Conservation (phyloP, 306 rosid species). For the Cucurbita argyrosperma region DNA sequence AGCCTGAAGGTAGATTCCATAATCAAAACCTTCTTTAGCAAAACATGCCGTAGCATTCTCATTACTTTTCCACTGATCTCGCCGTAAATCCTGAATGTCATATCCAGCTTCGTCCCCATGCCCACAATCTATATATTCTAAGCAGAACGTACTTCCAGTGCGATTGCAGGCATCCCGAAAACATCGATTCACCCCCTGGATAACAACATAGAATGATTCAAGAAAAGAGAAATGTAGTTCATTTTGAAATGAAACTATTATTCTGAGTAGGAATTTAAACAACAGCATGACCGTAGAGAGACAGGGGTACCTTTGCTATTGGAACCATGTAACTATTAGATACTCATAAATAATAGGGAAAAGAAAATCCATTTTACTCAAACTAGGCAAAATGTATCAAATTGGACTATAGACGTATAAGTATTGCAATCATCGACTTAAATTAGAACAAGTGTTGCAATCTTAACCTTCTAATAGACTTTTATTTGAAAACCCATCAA, state of each 20-base stretch:
- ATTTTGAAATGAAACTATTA: background rate
- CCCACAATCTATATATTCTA: constrained; percentile 49
- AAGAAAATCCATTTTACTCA: background rate
- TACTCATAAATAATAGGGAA: background rate
- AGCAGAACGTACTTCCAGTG: constrained; percentile 1
- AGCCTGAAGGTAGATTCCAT: constrained; percentile 47
- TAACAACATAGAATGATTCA: constrained; percentile 12
- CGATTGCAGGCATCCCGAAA: constrained; percentile 37
- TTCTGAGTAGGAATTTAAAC: background rate
- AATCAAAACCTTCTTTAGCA: constrained; percentile 5
- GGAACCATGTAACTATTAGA: background rate
- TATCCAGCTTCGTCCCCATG: constrained; percentile 3
- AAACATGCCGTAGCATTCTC: constrained; percentile 24
- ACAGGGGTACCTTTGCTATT: background rate
- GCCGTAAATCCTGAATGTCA: background rate
- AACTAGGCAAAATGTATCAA: background rate
- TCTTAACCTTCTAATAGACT: background rate
- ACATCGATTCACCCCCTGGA: constrained; percentile 77
- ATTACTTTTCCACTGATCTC: constrained; percentile 2
- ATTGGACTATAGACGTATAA: background rate
- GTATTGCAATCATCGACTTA: background rate
- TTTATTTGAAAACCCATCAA: background rate
- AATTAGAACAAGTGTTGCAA: background rate
- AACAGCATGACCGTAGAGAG: background rate
- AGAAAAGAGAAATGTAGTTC: background rate